Percentiles rank a stretch among this genome's conserved stretches.
These are phyloP conservation scores for Populus tremula DNA, from an alignment of 345 rosid genomes.

Conservation along the genomic window DNA sequence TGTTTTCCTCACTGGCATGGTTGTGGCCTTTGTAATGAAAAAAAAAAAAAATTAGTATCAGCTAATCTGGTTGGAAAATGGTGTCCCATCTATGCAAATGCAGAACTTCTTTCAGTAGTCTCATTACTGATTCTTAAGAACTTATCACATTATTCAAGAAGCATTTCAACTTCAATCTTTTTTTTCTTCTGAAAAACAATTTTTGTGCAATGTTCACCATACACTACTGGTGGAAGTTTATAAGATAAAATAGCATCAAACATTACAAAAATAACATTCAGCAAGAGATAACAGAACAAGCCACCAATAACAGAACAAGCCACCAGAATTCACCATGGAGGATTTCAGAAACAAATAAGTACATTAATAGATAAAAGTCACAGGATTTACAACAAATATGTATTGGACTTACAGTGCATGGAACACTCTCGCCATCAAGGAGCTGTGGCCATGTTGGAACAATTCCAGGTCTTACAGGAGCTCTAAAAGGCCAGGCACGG, in stretches of 20 bases:
- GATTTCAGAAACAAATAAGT: too few relatives aligned
- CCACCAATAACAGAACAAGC: too few relatives aligned
- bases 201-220: not conserved
- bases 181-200: not conserved
- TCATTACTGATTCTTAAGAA: not conserved
- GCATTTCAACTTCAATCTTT: not conserved
- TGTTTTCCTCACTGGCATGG: too few relatives aligned
- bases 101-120: too few relatives aligned
- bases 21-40: too few relatives aligned
- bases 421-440: conserved; percentile 31
- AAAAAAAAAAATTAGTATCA: too few relatives aligned
- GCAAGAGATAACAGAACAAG: too few relatives aligned
- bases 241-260: not conserved
- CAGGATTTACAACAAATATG: too few relatives aligned
- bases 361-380: too few relatives aligned
- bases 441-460: conserved; percentile 90
- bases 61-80: too few relatives aligned
- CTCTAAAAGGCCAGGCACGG: conserved; percentile 87
- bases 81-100: too few relatives aligned
- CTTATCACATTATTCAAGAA: not conserved
- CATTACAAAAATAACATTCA: not conserved
- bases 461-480: conserved; percentile 72
- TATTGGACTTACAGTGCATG: conserved; percentile 62
- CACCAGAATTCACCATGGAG: too few relatives aligned
- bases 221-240: not conserved